Base-by-base conservation (phyloP, 768 basidiomycete genomes). In the Dentipellis fragilis region DNA sequence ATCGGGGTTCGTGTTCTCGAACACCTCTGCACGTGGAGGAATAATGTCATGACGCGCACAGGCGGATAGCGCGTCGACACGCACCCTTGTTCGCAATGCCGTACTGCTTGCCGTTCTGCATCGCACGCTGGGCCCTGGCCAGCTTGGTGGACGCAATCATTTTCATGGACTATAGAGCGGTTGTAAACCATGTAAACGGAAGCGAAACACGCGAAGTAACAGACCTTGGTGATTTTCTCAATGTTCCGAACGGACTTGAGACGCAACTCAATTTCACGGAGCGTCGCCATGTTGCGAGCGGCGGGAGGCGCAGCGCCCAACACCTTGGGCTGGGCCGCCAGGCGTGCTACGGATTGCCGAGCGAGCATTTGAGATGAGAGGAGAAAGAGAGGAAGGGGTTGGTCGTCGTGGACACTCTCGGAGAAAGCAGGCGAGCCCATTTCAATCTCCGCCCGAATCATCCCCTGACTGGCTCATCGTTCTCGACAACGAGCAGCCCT, bases 141-240 rank as follows among this genome's bases (percentile, higher is more conserved):
- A 99, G 85, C 72, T 94, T 93, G 52, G 94, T 95, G 51, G 95
- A 97, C 56, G 94, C 95, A 79, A 97, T 95, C 83, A 99, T 94
- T 80, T 96, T 95, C 92, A 96, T 95, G 51, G 93, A 92, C 89
- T 93, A 66, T 9, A 29, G 29, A 3, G 29, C 29, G 29, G 29
- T 29, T 29, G 29, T 3, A 46, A 34, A 42, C 14, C 12, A 67
- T 38, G 48, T 16, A 40, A 59, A 54, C 50, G 8, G 49, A 29
- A 16, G 12, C 17, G n/a, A n/a, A 17, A 1, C 4, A 19, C 12
- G 29, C 1, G 37, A 47, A 54, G 54, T 70, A 66, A 67, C 80
- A 61, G 61, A 92, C 94, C 79, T 96, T 95, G 58, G 95, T 97
- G 77, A 99, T 97, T 89, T 98, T 98, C 81, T 96, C 92, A 70